Evolutionary conservation across 2,329 filamentous ascomycete genomes (phyloP), one percentile per base, ranked within the genome.

Genomic region (Xylariaceae sp.): DNA sequence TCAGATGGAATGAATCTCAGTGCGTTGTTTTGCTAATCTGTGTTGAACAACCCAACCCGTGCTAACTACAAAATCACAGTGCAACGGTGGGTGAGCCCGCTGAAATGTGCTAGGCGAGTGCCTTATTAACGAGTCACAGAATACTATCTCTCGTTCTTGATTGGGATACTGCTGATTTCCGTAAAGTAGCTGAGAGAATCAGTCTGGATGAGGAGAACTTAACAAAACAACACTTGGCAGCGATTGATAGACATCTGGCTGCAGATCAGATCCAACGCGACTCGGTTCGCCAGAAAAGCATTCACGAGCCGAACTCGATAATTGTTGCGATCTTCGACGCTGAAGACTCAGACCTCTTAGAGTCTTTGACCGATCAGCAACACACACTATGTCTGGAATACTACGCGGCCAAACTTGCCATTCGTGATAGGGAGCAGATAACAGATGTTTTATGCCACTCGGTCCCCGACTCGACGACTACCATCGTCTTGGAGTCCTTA

Each of bases 1-100:
- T 85, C 90, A 62, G 88, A 92, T 65, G 89, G 89, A 51, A 90
- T 90, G 88, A 94, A 92, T 69, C 72, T 93, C 7, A 54, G 61
- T 63, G 45, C 53, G 61, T 60, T 11, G 23, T 30, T 17, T 47
- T 3, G 7, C 23, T 9, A 17, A 9, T 4, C 41, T 6, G 11
- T n/a, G 15, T 35, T 37, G 9, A 50, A 41, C 8, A 41, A 10
- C 17, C 30, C 11, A 41, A 7, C 17, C 30, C 11, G 52, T 45
- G 2, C 61, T 62, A 13, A 62, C 53, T 34, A 15, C 5, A 10
- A 15, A 44, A 4, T 52, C 49, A 47, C 13, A 63, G 72, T 94
- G 64, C 89, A 93, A 72, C 76, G 76, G 77, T 79, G 65, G 54
- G 66, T 55, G 13, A 3, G 4, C 4, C 4, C 15, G 11, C 49